These are phyloP conservation scores for Scutellaria barbata DNA, from an alignment of 257 asterid species.

Conservation along the genomic window DNA sequence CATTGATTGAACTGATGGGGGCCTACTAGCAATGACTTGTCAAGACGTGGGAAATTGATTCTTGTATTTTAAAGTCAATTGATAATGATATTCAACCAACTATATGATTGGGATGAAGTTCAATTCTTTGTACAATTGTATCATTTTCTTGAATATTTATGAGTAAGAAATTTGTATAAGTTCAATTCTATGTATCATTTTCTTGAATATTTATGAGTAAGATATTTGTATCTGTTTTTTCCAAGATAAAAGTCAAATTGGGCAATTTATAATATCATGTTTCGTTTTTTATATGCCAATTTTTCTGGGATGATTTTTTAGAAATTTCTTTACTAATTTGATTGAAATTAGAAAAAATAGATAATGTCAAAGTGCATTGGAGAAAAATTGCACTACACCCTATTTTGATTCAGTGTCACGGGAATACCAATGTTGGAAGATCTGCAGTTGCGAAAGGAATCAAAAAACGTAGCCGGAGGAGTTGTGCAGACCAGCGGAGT, in stretches of 20 bases:
- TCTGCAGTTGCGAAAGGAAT: no score
- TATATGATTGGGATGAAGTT: background rate
- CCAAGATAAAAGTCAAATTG: slow-evolving; percentile 15
- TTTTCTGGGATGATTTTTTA: background rate
- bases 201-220: background rate
- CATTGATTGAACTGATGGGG: background rate
- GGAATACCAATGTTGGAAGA: no score
- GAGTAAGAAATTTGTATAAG: background rate
- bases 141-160: background rate
- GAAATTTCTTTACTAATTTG: background rate
- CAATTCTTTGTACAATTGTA: background rate
- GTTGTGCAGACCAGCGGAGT: no score
- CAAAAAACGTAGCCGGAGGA: no score
- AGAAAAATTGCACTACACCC: no score
- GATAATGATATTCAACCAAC: slow-evolving; percentile 36
- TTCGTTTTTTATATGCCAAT: background rate
- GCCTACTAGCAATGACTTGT: slow-evolving; percentile 31
- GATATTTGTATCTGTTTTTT: slow-evolving; percentile 5
- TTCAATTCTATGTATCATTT: background rate
- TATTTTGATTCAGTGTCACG: no score
- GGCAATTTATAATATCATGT: background rate
- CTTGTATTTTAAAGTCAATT: slow-evolving; percentile 30
- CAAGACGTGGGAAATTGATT: slow-evolving; percentile 21
- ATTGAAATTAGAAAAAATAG: background rate
- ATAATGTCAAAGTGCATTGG: no score